phyloP scores from a whole-genome alignment of 345 rosid species.

The Excoecaria agallocha region DNA sequence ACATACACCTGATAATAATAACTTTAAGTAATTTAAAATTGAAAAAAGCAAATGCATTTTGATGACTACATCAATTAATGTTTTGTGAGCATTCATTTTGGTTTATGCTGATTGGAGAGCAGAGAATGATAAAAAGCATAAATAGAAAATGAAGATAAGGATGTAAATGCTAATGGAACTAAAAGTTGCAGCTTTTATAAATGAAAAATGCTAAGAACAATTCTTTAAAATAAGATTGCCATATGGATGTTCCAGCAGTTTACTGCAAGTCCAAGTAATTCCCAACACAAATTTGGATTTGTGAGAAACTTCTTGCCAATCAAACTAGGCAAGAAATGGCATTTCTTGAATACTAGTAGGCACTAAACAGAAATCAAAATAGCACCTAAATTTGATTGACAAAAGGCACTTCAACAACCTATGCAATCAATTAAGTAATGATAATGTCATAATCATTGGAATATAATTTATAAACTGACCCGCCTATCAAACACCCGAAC shows the following conservation, averaged over 20 bases:
- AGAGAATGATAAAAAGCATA: background rate
- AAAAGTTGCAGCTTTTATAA: background rate
- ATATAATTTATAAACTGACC: constrained; percentile 46
- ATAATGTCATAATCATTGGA: background rate
- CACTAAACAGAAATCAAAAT: background rate
- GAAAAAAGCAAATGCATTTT: background rate
- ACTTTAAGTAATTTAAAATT: background rate
- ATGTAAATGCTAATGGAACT: background rate
- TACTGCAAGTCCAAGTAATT: background rate
- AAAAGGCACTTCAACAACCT: background rate
- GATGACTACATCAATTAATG: too few species aligned
- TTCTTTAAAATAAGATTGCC: background rate
- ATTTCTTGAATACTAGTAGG: background rate
- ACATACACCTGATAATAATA: background rate
- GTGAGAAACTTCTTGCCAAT: background rate
- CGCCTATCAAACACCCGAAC: constrained; percentile 87
- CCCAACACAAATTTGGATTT: background rate
- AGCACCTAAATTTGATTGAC: background rate
- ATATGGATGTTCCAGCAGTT: background rate
- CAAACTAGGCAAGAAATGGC: background rate
- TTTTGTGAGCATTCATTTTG: background rate
- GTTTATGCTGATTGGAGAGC: background rate
- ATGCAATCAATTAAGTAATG: background rate
- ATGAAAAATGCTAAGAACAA: background rate
- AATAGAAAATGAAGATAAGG: background rate